Percentiles rank a stretch among this genome's conserved stretches.
Conservation (phyloP, 164 flowering plant genomes). For the Chloranthus sessilifolius region DNA sequence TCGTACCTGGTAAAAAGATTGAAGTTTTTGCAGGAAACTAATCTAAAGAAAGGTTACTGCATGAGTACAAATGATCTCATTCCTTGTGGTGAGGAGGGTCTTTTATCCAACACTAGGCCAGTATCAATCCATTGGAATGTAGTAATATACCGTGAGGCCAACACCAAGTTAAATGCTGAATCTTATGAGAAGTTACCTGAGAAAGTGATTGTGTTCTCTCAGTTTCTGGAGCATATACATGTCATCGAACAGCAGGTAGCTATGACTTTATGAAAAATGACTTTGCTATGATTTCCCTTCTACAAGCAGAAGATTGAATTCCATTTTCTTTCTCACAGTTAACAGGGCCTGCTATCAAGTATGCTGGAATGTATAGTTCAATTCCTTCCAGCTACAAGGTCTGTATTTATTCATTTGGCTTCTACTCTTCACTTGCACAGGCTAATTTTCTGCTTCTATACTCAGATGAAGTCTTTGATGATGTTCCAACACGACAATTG, state of each 20-base stretch:
- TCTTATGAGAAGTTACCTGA: slow-evolving; percentile 25
- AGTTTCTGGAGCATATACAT: slow-evolving; percentile 97
- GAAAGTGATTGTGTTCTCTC: slow-evolving; percentile 92
- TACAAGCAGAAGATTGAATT: background rate
- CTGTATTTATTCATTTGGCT: slow-evolving; percentile 5
- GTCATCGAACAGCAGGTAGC: slow-evolving; percentile 92
- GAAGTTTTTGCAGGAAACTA: slow-evolving; percentile 51
- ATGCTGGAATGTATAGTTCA: slow-evolving; percentile 89
- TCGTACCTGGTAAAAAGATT: slow-evolving; percentile 61
- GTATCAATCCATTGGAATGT: slow-evolving; percentile 11
- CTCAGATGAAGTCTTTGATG: slow-evolving; percentile 74
- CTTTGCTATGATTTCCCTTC: slow-evolving; percentile 3
- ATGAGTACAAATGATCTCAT: slow-evolving; percentile 14
- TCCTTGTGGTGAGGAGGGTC: slow-evolving; percentile 4
- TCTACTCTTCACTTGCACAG: too few relatives aligned
- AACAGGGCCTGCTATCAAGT: slow-evolving; percentile 63
- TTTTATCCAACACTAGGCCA: slow-evolving; percentile 20
- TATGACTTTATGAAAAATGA: background rate
- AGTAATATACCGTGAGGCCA: slow-evolving; percentile 14
- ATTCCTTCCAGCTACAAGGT: slow-evolving; percentile 89
- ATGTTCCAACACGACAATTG: slow-evolving; percentile 77
- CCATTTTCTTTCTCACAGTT: slow-evolving; percentile 36
- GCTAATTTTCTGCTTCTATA: slow-evolving; percentile 11
- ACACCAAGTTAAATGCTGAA: slow-evolving; percentile 9
- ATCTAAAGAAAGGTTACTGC: slow-evolving; percentile 22